A percentile compares a stretch with the other conserved stretches of the same genome.
phyloP scores from a whole-genome alignment of 306 rosid genomes.

The Quercus engelmannii region DNA sequence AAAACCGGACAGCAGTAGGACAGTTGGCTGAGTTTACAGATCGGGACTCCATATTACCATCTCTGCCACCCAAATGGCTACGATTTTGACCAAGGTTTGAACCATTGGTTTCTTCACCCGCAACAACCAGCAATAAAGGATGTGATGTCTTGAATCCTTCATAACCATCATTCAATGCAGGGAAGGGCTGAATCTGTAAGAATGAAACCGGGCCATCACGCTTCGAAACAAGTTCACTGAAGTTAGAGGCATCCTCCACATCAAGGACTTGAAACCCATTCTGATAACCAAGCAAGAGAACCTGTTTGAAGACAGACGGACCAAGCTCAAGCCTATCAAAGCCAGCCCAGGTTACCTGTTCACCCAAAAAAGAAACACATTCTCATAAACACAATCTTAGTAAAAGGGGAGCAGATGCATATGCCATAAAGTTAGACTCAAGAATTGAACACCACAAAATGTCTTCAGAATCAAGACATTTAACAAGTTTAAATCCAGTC shows the following conservation, averaged over 20 bases:
- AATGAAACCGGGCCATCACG: constrained; percentile 76
- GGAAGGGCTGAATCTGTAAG: constrained; percentile 84
- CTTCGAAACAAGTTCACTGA: constrained; percentile 77
- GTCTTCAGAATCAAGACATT: background rate
- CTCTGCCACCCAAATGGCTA: constrained; percentile 39
- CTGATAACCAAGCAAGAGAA: constrained; percentile 79
- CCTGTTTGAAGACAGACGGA: constrained; percentile 40
- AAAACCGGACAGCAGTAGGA: constrained; percentile 81
- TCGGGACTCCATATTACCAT: constrained; percentile 37
- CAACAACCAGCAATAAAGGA: constrained; percentile 79
- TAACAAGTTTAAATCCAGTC: background rate
- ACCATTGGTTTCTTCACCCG: constrained; percentile 49
- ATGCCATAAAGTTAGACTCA: background rate
- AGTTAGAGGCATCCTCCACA: constrained; percentile 75
- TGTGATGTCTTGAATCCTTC: constrained; percentile 59
- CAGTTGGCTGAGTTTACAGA: constrained; percentile 43
- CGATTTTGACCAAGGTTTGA: constrained; percentile 26
- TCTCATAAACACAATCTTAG: background rate
- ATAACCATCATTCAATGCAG: constrained; percentile 44
- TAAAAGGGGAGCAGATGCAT: background rate
- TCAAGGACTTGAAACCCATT: constrained; percentile 91
- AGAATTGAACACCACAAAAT: background rate
- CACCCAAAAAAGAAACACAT: constrained; percentile 5
- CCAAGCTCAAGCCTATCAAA: constrained; percentile 74
- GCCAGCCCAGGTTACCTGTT: constrained; percentile 91